A percentile compares a stretch with the other conserved stretches of the same genome.
These are phyloP conservation scores for Salix purpurea DNA, from an alignment of 345 rosid species.

Conservation along the genomic window DNA sequence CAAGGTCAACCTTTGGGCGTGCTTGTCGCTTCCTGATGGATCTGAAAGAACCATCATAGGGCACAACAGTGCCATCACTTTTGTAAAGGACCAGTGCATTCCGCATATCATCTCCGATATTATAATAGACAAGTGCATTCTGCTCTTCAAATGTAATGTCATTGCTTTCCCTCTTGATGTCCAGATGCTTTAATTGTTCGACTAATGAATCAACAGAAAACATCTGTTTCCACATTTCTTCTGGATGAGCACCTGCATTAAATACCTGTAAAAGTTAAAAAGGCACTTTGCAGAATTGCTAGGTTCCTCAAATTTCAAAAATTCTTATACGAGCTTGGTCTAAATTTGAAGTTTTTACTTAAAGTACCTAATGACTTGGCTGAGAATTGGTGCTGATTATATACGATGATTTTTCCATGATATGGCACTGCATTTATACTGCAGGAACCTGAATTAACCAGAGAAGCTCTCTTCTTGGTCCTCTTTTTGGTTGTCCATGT, in stretches of 20 bases:
- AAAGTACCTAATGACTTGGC: slow-evolving; percentile 43
- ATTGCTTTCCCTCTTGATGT: slow-evolving; percentile 12
- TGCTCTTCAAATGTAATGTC: slow-evolving; percentile 20
- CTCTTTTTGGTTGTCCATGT: slow-evolving; percentile 48
- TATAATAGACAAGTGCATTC: slow-evolving; percentile 54
- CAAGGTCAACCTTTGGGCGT: slow-evolving; percentile 26
- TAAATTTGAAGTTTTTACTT: background rate
- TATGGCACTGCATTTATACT: slow-evolving; percentile 23
- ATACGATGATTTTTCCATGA: slow-evolving; percentile 31
- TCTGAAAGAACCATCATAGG: slow-evolving; percentile 9
- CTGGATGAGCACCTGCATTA: slow-evolving; percentile 19
- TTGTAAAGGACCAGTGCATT: slow-evolving; percentile 17
- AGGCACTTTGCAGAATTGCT: background rate
- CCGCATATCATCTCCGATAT: background rate
- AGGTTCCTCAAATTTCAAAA: background rate
- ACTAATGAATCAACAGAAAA: slow-evolving; percentile 3
- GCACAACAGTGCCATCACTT: slow-evolving; percentile 18
- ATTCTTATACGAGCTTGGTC: background rate
- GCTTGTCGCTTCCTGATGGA: slow-evolving; percentile 10
- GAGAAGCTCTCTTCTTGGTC: slow-evolving; percentile 36
- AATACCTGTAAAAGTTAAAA: slow-evolving; percentile 10
- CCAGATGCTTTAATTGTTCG: slow-evolving; percentile 13
- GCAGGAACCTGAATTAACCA: slow-evolving; percentile 25
- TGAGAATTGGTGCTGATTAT: slow-evolving; percentile 22
- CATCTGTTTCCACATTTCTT: slow-evolving; percentile 1